Evolutionary conservation across 768 basidiomycete species (phyloP).

Genomic region (Pleurotus giganteus): DNA sequence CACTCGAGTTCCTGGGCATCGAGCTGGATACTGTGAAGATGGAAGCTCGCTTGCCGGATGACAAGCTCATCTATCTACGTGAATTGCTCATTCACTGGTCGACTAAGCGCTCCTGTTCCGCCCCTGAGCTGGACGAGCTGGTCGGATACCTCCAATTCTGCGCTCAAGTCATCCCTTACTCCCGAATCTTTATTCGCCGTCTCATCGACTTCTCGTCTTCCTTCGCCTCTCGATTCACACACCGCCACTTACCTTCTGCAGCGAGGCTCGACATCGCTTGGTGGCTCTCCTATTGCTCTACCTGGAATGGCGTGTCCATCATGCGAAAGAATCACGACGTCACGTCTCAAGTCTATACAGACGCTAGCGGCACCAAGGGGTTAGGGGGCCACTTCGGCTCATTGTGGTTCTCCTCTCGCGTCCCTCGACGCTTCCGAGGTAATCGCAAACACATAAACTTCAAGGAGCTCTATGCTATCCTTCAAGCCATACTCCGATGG

Average conservation of each 20-base stretch:
- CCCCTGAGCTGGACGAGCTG: slow-evolving; percentile 13
- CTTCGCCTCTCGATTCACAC: slow-evolving; percentile 19
- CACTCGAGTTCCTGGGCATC: background rate
- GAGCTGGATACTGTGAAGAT: slow-evolving; percentile 15
- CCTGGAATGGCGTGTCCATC: slow-evolving; percentile 28
- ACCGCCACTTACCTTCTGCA: slow-evolving; percentile 20
- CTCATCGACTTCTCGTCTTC: slow-evolving; percentile 26
- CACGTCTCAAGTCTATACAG: slow-evolving; percentile 24
- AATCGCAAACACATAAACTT: slow-evolving; percentile 28
- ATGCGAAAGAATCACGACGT: slow-evolving; percentile 10
- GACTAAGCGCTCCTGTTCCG: background rate
- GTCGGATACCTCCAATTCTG: slow-evolving; percentile 15
- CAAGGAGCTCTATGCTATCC: slow-evolving; percentile 30
- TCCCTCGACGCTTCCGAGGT: slow-evolving; percentile 22
- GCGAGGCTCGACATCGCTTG: slow-evolving; percentile 25
- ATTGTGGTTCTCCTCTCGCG: slow-evolving; percentile 23
- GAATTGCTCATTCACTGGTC: slow-evolving; percentile 22
- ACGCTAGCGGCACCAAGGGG: slow-evolving; percentile 31
- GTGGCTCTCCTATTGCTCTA: slow-evolving; percentile 24
- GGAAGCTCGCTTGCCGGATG: slow-evolving; percentile 29
- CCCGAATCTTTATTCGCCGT: slow-evolving; percentile 11
- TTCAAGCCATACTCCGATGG: slow-evolving; percentile 28
- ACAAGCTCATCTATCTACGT: slow-evolving; percentile 26
- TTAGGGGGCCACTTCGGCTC: slow-evolving; percentile 21
- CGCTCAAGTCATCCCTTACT: slow-evolving; percentile 11